phyloP scores from a whole-genome alignment of 768 basidiomycete species.

The Cubamyces sp. region DNA sequence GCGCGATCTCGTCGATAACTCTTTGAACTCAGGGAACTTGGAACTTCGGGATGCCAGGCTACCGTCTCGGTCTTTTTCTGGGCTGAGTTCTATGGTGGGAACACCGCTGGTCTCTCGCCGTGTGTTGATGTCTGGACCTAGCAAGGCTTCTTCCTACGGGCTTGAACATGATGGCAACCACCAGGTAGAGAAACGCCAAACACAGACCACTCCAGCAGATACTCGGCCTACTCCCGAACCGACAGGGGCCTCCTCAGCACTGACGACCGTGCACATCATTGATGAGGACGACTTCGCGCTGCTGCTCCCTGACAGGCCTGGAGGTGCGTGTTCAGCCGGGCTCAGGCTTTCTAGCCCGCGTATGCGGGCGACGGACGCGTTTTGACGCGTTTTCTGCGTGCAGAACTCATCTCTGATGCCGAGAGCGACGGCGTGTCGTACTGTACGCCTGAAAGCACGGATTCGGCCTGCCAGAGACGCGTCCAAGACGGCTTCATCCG shows the following conservation, averaged over 20 bases:
- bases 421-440: slow-evolving; percentile 43
- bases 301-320: slow-evolving; percentile 37
- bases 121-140: not conserved
- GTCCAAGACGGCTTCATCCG: slow-evolving; percentile 44
- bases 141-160: slow-evolving; percentile 4
- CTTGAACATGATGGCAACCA: not conserved
- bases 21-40: no score
- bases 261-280: slow-evolving; percentile 43
- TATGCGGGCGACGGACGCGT: slow-evolving; percentile 2
- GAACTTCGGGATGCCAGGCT: not conserved
- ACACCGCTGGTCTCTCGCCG: no score
- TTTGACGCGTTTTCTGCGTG: slow-evolving; percentile 2
- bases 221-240: slow-evolving; percentile 44
- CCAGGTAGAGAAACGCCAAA: slow-evolving; percentile 14
- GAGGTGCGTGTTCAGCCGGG: slow-evolving; percentile 33
- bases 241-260: slow-evolving; percentile 38
- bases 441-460: slow-evolving; percentile 37
- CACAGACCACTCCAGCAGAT: slow-evolving; percentile 22
- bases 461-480: slow-evolving; percentile 32
- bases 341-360: not conserved
- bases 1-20: no score
- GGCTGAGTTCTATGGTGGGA: no score
- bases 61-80: not conserved
- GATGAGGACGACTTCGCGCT: slow-evolving; percentile 39
- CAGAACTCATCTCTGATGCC: slow-evolving; percentile 45